Conservation (phyloP, 306 rosid species). For the Lablab purpureus region DNA sequence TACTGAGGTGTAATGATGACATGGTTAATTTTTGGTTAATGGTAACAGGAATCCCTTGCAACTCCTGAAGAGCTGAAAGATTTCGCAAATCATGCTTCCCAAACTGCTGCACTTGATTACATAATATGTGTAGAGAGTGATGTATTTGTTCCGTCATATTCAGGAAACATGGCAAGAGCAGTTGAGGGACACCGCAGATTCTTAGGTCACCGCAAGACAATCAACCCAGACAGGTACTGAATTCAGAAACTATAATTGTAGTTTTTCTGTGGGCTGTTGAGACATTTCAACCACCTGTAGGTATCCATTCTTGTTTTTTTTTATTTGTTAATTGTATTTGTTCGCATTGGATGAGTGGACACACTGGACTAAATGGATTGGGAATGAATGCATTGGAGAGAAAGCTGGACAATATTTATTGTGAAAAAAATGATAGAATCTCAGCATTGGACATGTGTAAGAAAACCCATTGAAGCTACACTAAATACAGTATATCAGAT, state of each 20-base stretch:
- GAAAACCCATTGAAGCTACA: neutral
- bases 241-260: slow-evolving; percentile 22
- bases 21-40: slow-evolving; percentile 45
- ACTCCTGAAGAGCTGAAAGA: slow-evolving; percentile 76
- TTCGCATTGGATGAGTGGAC: neutral
- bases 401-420: neutral
- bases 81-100: slow-evolving; percentile 86
- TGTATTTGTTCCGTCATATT: slow-evolving; percentile 84
- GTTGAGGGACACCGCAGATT: slow-evolving; percentile 97
- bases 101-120: slow-evolving; percentile 91
- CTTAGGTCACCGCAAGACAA: slow-evolving; percentile 88
- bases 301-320: slow-evolving; percentile 11
- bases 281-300: slow-evolving; percentile 23
- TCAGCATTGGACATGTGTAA: neutral
- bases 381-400: neutral
- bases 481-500: neutral
- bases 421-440: neutral
- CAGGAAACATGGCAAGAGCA: slow-evolving; percentile 97
- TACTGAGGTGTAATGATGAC: slow-evolving; percentile 38
- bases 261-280: neutral
- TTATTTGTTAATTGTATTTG: neutral
- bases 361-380: neutral
- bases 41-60: slow-evolving; percentile 87
- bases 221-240: slow-evolving; percentile 81
- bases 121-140: slow-evolving; percentile 89